A percentile compares a stretch with the other conserved stretches of the same genome.
Evolutionary conservation across 1,284 basidiomycete genomes (phyloP).

Genomic region (Leccinum olivaceoglutinosum): DNA sequence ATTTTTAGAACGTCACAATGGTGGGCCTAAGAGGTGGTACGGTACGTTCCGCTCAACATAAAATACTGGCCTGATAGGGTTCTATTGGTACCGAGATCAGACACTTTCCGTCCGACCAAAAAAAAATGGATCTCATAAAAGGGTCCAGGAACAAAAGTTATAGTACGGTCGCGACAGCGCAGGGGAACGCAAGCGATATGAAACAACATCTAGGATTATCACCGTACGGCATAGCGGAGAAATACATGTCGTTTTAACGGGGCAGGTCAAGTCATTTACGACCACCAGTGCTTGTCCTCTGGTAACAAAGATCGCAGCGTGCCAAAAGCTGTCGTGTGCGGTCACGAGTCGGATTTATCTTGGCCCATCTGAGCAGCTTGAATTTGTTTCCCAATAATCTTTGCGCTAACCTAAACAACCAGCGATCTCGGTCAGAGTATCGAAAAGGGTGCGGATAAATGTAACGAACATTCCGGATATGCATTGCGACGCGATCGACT

Average conservation of each 20-base stretch:
- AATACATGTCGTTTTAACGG: conserved; percentile 9
- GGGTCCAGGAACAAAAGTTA: too few species aligned
- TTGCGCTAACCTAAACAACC: conserved; percentile 62
- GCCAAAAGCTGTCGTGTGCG: conserved; percentile 3
- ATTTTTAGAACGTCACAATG: too few species aligned
- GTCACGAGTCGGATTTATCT: conserved; percentile 28
- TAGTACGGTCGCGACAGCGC: too few species aligned
- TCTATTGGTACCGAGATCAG: too few species aligned
- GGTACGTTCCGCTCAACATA: too few species aligned
- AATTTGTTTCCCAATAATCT: conserved; percentile 67
- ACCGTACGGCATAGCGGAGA: conserved; percentile 9
- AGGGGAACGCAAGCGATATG: too few species aligned
- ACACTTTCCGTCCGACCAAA: too few species aligned
- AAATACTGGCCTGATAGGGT: too few species aligned
- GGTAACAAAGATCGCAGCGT: conserved; percentile 6
- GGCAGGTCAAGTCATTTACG: conserved; percentile 12
- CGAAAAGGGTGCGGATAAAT: conserved; percentile 12
- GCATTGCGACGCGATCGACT: conserved; percentile 70
- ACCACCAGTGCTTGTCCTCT: conserved; percentile 8
- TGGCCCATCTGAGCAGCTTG: conserved; percentile 36
- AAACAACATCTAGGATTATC: conserved; percentile 7
- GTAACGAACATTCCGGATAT: conserved; percentile 73
- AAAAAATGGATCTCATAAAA: too few species aligned
- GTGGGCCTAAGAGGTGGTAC: too few species aligned
- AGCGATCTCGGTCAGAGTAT: conserved; percentile 12